Base-by-base conservation (phyloP, 495 filamentous ascomycete species). In the Penicillium coprophilum region DNA sequence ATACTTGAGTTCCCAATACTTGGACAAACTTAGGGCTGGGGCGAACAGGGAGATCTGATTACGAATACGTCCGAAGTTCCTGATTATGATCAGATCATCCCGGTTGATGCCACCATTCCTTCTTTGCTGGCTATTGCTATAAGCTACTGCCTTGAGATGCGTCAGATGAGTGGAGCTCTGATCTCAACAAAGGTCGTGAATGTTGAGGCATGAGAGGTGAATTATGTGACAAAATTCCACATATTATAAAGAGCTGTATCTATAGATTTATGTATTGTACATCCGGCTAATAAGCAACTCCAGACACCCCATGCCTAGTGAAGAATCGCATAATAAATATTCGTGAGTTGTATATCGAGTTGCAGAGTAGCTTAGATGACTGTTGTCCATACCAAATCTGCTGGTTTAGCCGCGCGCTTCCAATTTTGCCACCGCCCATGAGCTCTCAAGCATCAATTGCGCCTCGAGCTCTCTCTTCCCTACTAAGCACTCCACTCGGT, bases 391-490 rank as follows among this genome's bases (percentile, higher is more conserved):
- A 38, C 34, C 6, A n/a, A 34, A 34, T 34, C 32, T 34, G 32
- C 32, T 5, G 32, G n/a, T 11, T 19, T 30, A 39, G 12, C 21
- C 57, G 58, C 58, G 62, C 62, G 62, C 49, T 53, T 38, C 43
- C 44, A 31, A 17, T 55, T 66, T 68, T 62, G 60, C 58, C 68
- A 69, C 63, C 64, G 64, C 39, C 40, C 11, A 49, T 21, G 41
- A 60, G 63, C 56, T 62, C 48, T 56, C 50, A 6, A 34, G 50
- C 54, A 50, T 56, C 56, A 50, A 39, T 46, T 46, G 34, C 23
- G 30, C 43, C 46, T 56, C 31, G 19, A 52, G n/a, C 50, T 51
- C 12, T 15, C 19, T 38, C 23, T 50, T 30, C 20, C 20, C 21
- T 27, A 39, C 13, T 20, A 39, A 15, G 19, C 38, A 53, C n/a